Evolutionary conservation across 768 basidiomycete species (phyloP), one percentile per base, ranked within the genome.

Genomic region (Agaricus bisporus): DNA sequence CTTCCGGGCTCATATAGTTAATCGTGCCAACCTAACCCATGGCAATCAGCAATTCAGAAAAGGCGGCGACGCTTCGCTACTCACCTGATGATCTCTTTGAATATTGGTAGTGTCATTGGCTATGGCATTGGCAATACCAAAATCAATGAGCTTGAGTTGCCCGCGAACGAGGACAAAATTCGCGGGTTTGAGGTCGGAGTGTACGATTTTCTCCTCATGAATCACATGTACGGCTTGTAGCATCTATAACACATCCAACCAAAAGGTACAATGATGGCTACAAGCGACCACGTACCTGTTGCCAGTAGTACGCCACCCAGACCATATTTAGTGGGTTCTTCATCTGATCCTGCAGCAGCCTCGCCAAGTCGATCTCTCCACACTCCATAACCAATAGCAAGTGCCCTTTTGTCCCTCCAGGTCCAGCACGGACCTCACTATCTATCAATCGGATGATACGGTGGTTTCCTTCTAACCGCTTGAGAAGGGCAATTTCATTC

Each of bases 81-180:
- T 26, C 61, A 91, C 92, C 80, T 95, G 93, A 63, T 92, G 90
- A 60, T 99, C 95, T 53, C 95, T 79, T 59, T 95, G 93, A 54
- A 98, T 98, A 63, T 99, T 98, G 2, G 95, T 98, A 1, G 95
- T 99, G 61, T 99, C 95, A 64, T 95, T 98, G 15, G 95, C 94
- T 59, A 99, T 95, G 8, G 95, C 95, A 65, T 98, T 98, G 12
- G 95, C 95, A 63, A 99, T 99, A n/a, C 95, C 95, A 64, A 99
- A 99, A 67, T 99, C 95, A 59, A 99, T 99, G 58, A 99, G 73
- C 77, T 99, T 99, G 53, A 99, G 75, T 59, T 92, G 88, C 5
- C 95, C 95, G 55, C 87, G 85, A 52, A 98, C 95, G 28, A 99
- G 76, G 18, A 99, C 95, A 60, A 99, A 99, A 68, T 99, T 99